A percentile compares a stretch with the other conserved stretches of the same genome.
These are phyloP conservation scores for Stylonectria norvegica DNA, from an alignment of 2,329 filamentous ascomycete species.

Conservation along the genomic window DNA sequence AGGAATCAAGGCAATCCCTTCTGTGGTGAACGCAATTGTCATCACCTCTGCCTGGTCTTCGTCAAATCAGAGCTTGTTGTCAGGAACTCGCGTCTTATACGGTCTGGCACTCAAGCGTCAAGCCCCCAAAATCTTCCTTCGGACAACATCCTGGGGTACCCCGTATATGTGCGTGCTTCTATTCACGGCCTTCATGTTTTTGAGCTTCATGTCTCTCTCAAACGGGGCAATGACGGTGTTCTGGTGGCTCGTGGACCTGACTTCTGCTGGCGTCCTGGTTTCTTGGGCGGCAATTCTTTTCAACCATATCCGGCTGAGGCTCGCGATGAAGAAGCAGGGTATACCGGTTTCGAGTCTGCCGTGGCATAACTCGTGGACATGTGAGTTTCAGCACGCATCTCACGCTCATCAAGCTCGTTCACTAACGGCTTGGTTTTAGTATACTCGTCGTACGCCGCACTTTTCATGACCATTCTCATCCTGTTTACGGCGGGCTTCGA, in stretches of 20 bases:
- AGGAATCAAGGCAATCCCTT: slow-evolving; percentile 63
- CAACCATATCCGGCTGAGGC: slow-evolving; percentile 56
- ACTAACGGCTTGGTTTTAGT: slow-evolving; percentile 36
- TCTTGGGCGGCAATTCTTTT: slow-evolving; percentile 60
- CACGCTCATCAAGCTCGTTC: no score
- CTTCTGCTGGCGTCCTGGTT: slow-evolving; percentile 59
- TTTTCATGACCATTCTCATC: slow-evolving; percentile 61
- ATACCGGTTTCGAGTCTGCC: slow-evolving; percentile 51
- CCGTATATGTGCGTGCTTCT: slow-evolving; percentile 58
- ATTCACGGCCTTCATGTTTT: slow-evolving; percentile 51
- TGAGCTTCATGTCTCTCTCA: slow-evolving; percentile 57
- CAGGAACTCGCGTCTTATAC: slow-evolving; percentile 58
- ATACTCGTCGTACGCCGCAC: slow-evolving; percentile 57
- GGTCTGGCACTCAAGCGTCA: slow-evolving; percentile 58
- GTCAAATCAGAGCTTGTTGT: slow-evolving; percentile 62
- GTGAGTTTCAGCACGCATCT: slow-evolving; percentile 38
- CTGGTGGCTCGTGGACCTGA: slow-evolving; percentile 61
- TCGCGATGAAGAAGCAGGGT: slow-evolving; percentile 53
- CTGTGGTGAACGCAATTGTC: slow-evolving; percentile 73
- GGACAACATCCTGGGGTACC: slow-evolving; percentile 59
- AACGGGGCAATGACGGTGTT: slow-evolving; percentile 60
- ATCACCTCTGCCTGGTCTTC: slow-evolving; percentile 69
- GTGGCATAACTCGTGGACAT: slow-evolving; percentile 61
- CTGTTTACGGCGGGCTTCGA: slow-evolving; percentile 67
- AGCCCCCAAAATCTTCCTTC: slow-evolving; percentile 54